Evolutionary conservation across 768 basidiomycete species (phyloP), one percentile per base, ranked within the genome.

Genomic region (Panaeolus papilionaceus): DNA sequence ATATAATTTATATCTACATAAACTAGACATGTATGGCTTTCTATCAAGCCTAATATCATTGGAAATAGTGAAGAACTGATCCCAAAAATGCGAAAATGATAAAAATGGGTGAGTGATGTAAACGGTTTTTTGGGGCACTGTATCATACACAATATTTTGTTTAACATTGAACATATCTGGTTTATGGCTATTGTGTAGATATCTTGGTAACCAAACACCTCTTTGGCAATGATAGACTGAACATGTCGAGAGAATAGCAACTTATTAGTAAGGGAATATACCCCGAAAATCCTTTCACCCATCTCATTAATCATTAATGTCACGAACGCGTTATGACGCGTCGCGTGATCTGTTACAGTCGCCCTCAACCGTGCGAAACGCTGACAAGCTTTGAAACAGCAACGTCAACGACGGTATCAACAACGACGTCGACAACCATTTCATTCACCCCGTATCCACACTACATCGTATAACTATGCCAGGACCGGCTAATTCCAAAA

Each of bases 401-500:
- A 20, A 49, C 40, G 14, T 23, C 12, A 45, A 45, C 38, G 14
- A 2, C 4, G 16, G 2, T 16, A 44, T 16, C 42, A 44, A 18
- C 11, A 14, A 44, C 42, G 16, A 44, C 42, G 42, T 40, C 9
- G 39, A 44, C 42, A 18, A 14, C 42, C 16, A 23, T 23, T 26
- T 26, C 47, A 26, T 23, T 1, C 20, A 18, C 20, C 47, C 20
- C 20, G 2, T 7, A 45, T 16, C n/a, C 6, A 2, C 47, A 16
- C n/a, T n/a, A 23, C 9, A 49, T 7, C 23, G 3, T 0, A 1
- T 49, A 49, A 49, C 8, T 12, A 67, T 67, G 67, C 67, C 67
- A 42, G 67, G 67, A 28, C 47, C 62, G 2, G 51, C 65, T 20
- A 68, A 68, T 38, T 45, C 39, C 28, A 71, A 71, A 61, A 69